These are phyloP conservation scores for Phytophthora brassicae DNA, from an alignment of 352 stramenopile genomes.

Conservation along the genomic window DNA sequence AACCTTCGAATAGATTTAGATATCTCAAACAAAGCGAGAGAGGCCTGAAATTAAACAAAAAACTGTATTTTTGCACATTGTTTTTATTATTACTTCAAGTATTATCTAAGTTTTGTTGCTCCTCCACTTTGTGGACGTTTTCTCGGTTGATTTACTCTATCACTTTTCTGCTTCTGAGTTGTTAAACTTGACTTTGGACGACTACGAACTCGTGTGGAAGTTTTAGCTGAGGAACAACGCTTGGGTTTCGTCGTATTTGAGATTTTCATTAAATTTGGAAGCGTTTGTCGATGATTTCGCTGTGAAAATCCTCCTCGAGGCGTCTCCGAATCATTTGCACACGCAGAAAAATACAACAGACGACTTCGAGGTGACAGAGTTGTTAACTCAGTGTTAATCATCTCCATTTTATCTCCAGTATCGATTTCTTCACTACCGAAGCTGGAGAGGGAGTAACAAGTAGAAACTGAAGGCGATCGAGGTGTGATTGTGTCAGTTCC, in stretches of 20 bases:
- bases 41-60: conserved; percentile 24
- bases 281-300: not conserved
- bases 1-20: conserved; percentile 31
- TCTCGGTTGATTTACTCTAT: conserved; percentile 2
- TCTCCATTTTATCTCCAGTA: conserved; percentile 27
- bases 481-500: conserved; percentile 1
- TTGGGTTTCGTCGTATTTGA: too few species aligned
- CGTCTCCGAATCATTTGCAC: conserved; percentile 22
- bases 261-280: too few species aligned
- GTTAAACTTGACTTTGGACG: not conserved
- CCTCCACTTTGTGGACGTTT: conserved; percentile 24
- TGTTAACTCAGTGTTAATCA: conserved; percentile 15
- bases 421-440: conserved; percentile 27
- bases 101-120: not conserved
- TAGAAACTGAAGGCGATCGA: conserved; percentile 27
- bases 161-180: not conserved
- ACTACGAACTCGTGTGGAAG: not conserved
- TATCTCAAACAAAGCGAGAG: conserved; percentile 22
- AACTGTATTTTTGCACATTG: conserved; percentile 7
- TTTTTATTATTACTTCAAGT: conserved; percentile 6
- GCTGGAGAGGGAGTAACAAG: conserved; percentile 25
- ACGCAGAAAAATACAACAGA: conserved; percentile 65
- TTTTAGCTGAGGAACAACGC: conserved; percentile 33
- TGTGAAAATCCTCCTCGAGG: not conserved
- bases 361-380: conserved; percentile 60